Evolutionary conservation across 2,329 filamentous ascomycete species (phyloP).

Genomic region (Sclerotinia glacialis): DNA sequence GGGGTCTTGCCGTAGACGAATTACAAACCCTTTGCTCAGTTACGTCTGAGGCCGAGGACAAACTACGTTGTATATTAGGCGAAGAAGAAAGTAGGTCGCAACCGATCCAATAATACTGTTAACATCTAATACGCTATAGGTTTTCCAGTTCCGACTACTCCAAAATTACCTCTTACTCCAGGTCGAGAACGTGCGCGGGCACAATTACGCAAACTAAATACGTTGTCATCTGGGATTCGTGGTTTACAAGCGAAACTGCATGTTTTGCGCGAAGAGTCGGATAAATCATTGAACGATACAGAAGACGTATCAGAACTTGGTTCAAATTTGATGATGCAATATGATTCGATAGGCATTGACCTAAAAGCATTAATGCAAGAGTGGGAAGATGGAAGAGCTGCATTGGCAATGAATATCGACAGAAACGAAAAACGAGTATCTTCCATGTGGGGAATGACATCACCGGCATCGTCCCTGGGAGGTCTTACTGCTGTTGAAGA

Average conservation of each 20-base stretch:
- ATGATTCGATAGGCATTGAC: conserved; percentile 90
- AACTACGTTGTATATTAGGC: conserved; percentile 65
- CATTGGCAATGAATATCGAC: conserved; percentile 77
- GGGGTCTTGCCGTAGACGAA: conserved; percentile 74
- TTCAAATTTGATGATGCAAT: conserved; percentile 77
- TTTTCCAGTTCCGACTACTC: conserved; percentile 54
- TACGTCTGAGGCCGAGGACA: conserved; percentile 61
- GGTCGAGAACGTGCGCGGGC: conserved; percentile 80
- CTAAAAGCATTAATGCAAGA: conserved; percentile 75
- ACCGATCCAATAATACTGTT: conserved; percentile 1
- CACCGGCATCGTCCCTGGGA: conserved; percentile 61
- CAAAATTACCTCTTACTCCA: conserved; percentile 63
- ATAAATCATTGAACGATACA: conserved; percentile 71
- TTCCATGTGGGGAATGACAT: conserved; percentile 55
- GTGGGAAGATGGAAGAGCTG: conserved; percentile 85
- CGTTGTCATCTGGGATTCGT: conserved; percentile 84
- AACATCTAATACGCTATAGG: conserved; percentile 42
- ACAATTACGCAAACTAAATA: conserved; percentile 84
- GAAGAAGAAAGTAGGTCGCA: conserved; percentile 72
- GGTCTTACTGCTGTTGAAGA: conserved; percentile 62
- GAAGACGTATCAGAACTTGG: conserved; percentile 72
- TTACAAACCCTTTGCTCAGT: conserved; percentile 63
- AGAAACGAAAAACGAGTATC: conserved; percentile 70
- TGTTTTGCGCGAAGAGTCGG: conserved; percentile 84
- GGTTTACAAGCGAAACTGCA: conserved; percentile 94